Evolutionary conservation across 2,329 filamentous ascomycete genomes (phyloP).

Genomic region (Ceratocystis ficicola): DNA sequence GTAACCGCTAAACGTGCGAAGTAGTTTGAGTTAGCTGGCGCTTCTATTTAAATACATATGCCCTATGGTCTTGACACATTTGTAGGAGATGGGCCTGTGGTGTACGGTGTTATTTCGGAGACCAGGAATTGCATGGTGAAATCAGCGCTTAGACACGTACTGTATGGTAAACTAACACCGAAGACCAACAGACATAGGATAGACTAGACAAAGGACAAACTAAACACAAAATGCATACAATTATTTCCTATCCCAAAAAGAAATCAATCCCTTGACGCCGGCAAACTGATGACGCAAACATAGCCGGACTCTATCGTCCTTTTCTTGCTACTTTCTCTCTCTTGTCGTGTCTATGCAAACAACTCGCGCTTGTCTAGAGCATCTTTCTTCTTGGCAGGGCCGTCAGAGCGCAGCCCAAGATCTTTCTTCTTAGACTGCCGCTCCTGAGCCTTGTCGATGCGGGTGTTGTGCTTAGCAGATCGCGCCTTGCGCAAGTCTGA

Average conservation of each 20-base stretch:
- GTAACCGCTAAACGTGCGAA: background rate
- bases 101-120: constrained; percentile 9
- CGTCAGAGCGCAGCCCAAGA: constrained; percentile 58
- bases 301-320: constrained; percentile 23
- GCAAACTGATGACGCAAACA: constrained; percentile 22
- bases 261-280: constrained; percentile 22
- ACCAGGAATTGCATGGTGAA: background rate
- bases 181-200: too few species aligned
- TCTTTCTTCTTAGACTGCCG: constrained; percentile 61
- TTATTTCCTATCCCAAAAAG: constrained; percentile 21
- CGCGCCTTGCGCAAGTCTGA: constrained; percentile 65
- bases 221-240: constrained; percentile 21
- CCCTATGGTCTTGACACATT: too few species aligned
- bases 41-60: too few species aligned
- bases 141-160: background rate
- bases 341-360: constrained; percentile 47
- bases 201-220: background rate
- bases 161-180: background rate
- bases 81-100: too few species aligned
- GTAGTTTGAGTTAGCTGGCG: background rate
- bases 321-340: constrained; percentile 23
- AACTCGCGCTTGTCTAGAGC: constrained; percentile 64
- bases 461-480: constrained; percentile 63
- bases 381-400: constrained; percentile 49
- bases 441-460: constrained; percentile 63